Conservation (phyloP, 805 yeast genomes). For the Candida dajiaensis region DNA sequence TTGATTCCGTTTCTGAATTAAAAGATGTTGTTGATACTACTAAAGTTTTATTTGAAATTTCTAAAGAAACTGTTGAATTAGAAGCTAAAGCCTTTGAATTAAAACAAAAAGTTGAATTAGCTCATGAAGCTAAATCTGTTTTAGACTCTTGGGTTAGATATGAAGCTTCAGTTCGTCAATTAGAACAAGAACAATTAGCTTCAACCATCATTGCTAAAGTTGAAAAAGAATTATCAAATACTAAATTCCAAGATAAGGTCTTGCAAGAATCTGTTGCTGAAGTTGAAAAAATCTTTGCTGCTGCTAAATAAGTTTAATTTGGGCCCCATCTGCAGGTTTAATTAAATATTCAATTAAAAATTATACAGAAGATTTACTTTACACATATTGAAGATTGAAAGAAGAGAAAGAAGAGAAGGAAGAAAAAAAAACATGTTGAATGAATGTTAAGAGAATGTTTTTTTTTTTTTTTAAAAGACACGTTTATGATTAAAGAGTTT, state of each 20-base stretch:
- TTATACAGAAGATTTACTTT: too few relatives aligned
- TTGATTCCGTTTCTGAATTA: conserved; percentile 78
- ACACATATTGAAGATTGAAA: not conserved
- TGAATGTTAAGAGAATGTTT: not conserved
- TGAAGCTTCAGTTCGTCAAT: conserved; percentile 93
- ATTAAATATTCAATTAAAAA: not conserved
- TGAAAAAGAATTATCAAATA: conserved; percentile 73
- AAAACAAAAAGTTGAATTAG: conserved; percentile 84
- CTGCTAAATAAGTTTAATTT: conserved; percentile 17
- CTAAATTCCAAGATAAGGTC: conserved; percentile 90
- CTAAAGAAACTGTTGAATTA: conserved; percentile 93
- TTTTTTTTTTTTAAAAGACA: too few relatives aligned
- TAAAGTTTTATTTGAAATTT: conserved; percentile 84
- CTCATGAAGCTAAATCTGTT: conserved; percentile 87
- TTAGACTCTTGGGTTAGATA: conserved; percentile 99
- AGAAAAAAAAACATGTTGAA: not conserved
- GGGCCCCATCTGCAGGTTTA: not conserved
- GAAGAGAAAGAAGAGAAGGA: too few relatives aligned
- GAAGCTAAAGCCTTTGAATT: conserved; percentile 93
- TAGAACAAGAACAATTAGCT: conserved; percentile 90
- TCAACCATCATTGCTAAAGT: conserved; percentile 83
- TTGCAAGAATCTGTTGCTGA: conserved; percentile 90
- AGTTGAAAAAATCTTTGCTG: conserved; percentile 75
- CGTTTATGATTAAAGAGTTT: conserved; percentile 6
- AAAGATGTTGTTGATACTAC: conserved; percentile 91